Evolutionary conservation across 1,284 basidiomycete species (phyloP), one percentile per base, ranked within the genome.

Genomic region (Paramarasmius palmivorus): DNA sequence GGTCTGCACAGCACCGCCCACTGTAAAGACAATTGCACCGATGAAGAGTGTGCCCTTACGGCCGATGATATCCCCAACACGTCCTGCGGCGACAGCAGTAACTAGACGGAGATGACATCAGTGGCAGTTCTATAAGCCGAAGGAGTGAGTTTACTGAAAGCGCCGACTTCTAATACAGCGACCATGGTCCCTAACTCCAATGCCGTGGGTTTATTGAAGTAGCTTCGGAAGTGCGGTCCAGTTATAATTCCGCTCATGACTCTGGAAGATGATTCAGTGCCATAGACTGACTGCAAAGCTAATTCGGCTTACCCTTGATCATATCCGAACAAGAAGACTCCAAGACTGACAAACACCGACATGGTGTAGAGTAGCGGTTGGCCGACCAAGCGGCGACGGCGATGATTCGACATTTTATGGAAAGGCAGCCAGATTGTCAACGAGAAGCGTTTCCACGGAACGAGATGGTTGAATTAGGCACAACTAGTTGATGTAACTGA

Each of bases 231-330:
- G 69, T 95, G 85, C 23, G 93, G 93, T 0, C 93, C 92, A 19
- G 95, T 98, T 69, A 98, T 96, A 63, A 97, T 88, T 29, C 93
- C 93, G 60, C 87, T 91, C 88, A 92, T 92, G 66, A 92, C 89
- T 56, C 90, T 88, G 62, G 47, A 65, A 64, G 35, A 53, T 47
- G 47, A 50, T 14, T 41, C n/a, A 41, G n/a, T 10, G 22, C 14
- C 25, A n/a, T n/a, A 37, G 3, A 5, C 32, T 5, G 44, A 9
- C 32, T 1, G 48, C 40, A 40, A 47, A 8, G 32, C 36, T 25
- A 47, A 25, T 38, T 49, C 34, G 14, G 59, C 75, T 59, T 66
- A 93, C 92, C 93, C 93, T 80, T 95, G 93, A 71, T 95, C 92
- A 81, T 93, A 94, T 58, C 93, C 93, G 71, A 94, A 95, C 91